These are phyloP conservation scores for Xylaria nigripes DNA, from an alignment of 495 filamentous ascomycete genomes.

Conservation along the genomic window DNA sequence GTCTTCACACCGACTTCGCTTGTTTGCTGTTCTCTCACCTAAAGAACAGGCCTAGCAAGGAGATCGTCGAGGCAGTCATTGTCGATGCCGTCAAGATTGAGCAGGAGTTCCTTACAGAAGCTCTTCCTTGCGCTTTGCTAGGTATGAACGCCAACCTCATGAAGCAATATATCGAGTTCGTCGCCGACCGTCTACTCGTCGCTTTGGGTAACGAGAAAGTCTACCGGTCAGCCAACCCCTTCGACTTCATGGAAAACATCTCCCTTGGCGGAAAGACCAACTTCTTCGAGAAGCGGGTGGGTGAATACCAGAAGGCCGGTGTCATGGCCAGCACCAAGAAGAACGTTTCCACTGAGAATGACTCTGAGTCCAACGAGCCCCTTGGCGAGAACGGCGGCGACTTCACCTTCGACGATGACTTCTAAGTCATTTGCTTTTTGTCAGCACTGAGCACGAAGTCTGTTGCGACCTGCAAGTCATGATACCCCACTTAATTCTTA, in stretches of 20 bases:
- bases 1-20: constrained; percentile 98
- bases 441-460: background rate
- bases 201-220: constrained; percentile 89
- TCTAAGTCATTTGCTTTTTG: constrained; percentile 47
- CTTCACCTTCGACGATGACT: constrained; percentile 94
- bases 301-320: constrained; percentile 98
- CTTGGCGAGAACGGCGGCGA: constrained; percentile 63
- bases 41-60: constrained; percentile 75
- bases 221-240: constrained; percentile 89
- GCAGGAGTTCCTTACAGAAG: constrained; percentile 96
- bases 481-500: constrained; percentile 20
- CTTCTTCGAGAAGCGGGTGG: constrained; percentile 99
- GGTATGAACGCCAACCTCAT: constrained; percentile 97
- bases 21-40: constrained; percentile 94
- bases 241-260: constrained; percentile 99
- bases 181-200: constrained; percentile 88
- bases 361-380: constrained; percentile 38
- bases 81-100: constrained; percentile 89
- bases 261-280: constrained; percentile 98
- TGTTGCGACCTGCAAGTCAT: constrained; percentile 10
- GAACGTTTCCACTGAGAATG: constrained; percentile 46
- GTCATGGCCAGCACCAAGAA: constrained; percentile 95
- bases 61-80: constrained; percentile 80
- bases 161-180: constrained; percentile 99
- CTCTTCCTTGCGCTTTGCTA: constrained; percentile 81